phyloP scores from a whole-genome alignment of 441 rosid genomes.

The Geranium incanum region DNA sequence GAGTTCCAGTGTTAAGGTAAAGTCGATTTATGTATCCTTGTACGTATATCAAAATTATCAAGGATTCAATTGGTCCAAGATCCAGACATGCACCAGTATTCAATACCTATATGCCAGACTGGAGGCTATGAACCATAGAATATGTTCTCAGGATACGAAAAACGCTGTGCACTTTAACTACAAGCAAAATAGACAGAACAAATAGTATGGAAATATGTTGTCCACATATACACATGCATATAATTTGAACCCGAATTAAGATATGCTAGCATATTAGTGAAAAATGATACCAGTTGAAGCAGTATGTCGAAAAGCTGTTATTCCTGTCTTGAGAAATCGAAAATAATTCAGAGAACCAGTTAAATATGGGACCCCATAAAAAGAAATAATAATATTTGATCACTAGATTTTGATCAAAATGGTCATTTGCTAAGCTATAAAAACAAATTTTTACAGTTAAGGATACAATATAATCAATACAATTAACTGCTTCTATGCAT shows the following conservation, averaged over 20 bases:
- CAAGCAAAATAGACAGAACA: no score
- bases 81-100: no score
- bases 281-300: neutral
- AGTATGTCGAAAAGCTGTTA: neutral
- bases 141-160: no score
- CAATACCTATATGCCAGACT: no score
- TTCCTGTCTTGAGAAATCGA: neutral
- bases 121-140: no score
- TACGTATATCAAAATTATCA: no score
- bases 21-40: no score
- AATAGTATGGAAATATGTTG: no score
- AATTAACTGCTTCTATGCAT: neutral
- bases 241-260: neutral
- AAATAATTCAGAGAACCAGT: neutral
- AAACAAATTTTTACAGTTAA: neutral
- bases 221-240: neutral
- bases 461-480: neutral
- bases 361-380: neutral
- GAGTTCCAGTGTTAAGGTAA: no score
- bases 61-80: no score
- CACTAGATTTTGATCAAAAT: neutral
- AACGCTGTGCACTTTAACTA: no score
- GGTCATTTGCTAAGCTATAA: neutral
- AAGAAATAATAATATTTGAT: neutral
- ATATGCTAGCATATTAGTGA: neutral